A percentile compares a stretch with the other conserved stretches of the same genome.
Conservation (phyloP, 768 basidiomycete species). For the Chalciporus chontae region DNA sequence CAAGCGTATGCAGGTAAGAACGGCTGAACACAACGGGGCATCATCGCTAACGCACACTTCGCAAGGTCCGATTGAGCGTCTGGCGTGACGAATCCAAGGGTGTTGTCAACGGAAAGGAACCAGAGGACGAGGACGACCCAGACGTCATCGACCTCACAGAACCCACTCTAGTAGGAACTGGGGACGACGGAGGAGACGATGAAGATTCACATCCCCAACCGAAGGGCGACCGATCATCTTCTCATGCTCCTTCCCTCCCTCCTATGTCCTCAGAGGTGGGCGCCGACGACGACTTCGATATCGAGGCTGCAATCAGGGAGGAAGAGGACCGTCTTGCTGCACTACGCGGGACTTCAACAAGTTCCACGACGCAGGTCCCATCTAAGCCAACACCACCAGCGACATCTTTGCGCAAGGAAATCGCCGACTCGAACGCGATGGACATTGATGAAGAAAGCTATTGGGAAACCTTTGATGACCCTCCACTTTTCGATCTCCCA, state of each 20-base stretch:
- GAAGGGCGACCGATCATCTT: constrained; percentile 30
- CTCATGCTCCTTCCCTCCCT: constrained; percentile 38
- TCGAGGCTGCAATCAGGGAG: constrained; percentile 47
- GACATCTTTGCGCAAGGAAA: constrained; percentile 6
- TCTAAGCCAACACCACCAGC: constrained; percentile 4
- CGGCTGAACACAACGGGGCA: background rate
- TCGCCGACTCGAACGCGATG: constrained; percentile 11
- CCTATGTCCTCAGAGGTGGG: constrained; percentile 40
- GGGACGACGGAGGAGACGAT: constrained; percentile 17
- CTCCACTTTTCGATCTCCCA: constrained; percentile 2
- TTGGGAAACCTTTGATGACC: constrained; percentile 29
- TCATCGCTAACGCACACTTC: constrained; percentile 6
- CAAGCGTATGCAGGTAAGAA: constrained; percentile 75
- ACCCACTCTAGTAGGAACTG: constrained; percentile 25
- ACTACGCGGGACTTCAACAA: constrained; percentile 14
- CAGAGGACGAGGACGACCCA: constrained; percentile 13
- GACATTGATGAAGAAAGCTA: constrained; percentile 39
- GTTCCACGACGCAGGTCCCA: background rate
- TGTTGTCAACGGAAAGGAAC: constrained; percentile 33
- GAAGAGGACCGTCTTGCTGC: constrained; percentile 37
- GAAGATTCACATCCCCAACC: constrained; percentile 5
- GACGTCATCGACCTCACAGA: constrained; percentile 32
- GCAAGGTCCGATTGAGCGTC: constrained; percentile 64
- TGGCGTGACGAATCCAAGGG: constrained; percentile 72
- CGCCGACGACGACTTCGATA: constrained; percentile 49